Conservation (phyloP, 257 asterid genomes). For the Ehretia macrophylla region DNA sequence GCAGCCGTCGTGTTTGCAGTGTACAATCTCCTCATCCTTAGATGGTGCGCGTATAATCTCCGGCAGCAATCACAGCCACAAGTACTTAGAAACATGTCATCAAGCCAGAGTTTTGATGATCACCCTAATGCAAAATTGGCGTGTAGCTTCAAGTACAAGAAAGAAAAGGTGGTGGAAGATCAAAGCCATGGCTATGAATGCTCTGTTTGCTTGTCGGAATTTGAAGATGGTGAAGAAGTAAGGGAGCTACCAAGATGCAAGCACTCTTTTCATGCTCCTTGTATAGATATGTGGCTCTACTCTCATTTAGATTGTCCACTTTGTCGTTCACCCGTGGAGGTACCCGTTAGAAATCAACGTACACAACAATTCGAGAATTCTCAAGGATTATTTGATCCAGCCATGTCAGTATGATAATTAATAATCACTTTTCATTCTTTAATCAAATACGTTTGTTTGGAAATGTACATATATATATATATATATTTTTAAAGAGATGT, state of each 20-base stretch:
- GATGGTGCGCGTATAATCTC: conserved; percentile 16
- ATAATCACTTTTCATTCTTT: neutral
- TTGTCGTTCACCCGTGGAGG: conserved; percentile 59
- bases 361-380: conserved; percentile 44
- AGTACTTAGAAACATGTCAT: neutral
- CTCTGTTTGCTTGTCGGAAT: conserved; percentile 59
- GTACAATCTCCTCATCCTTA: conserved; percentile 35
- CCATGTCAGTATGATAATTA: neutral
- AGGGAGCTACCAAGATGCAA: conserved; percentile 52
- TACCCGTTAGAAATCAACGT: conserved; percentile 31
- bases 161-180: conserved; percentile 9
- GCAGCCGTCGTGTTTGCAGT: conserved; percentile 33
- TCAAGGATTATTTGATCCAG: neutral
- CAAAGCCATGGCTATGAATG: conserved; percentile 27
- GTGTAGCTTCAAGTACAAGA: conserved; percentile 58
- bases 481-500: too few relatives aligned
- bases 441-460: too few relatives aligned
- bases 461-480: too few relatives aligned
- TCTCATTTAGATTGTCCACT: conserved; percentile 69
- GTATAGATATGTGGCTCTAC: conserved; percentile 77
- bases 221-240: conserved; percentile 62
- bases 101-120: conserved; percentile 13
- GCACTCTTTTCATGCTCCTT: conserved; percentile 67
- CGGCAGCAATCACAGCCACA: neutral
- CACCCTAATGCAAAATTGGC: conserved; percentile 5